Conservation (phyloP, 352 stramenopile species). For the Phytophthora colocasiae region DNA sequence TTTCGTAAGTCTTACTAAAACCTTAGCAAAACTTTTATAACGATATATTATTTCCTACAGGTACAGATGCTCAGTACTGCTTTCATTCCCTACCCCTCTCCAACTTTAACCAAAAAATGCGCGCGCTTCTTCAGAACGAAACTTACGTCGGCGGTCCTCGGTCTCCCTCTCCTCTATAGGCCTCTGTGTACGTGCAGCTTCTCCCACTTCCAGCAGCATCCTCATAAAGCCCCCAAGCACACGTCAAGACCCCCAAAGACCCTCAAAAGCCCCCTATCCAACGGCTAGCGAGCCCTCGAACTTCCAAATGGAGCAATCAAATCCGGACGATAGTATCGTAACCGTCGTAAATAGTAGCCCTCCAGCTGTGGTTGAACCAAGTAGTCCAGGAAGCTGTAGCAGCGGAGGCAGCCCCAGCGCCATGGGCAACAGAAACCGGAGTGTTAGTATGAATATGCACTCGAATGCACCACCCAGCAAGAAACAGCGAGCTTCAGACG, state of each 20-base stretch:
- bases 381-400: constrained; percentile 20
- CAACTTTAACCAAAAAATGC: constrained; percentile 12
- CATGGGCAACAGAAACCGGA: constrained; percentile 58
- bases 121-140: constrained; percentile 32
- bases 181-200: background rate
- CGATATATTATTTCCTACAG: background rate
- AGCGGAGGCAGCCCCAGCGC: constrained; percentile 26
- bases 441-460: constrained; percentile 72
- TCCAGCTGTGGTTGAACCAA: constrained; percentile 7
- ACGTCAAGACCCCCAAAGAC: background rate
- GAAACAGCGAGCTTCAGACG: constrained; percentile 82
- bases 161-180: constrained; percentile 1
- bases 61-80: background rate
- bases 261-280: background rate
- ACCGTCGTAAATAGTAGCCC: constrained; percentile 34
- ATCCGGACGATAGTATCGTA: constrained; percentile 36
- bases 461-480: constrained; percentile 71
- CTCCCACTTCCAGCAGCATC: background rate
- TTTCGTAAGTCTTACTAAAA: too few relatives aligned
- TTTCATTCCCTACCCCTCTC: constrained; percentile 10
- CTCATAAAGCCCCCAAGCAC: background rate
- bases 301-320: constrained; percentile 38
- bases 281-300: background rate
- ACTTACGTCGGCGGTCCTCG: constrained; percentile 15
- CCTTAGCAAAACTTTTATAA: background rate